Evolutionary conservation across 257 asterid genomes (phyloP).

Genomic region (Prunella vulgaris): DNA sequence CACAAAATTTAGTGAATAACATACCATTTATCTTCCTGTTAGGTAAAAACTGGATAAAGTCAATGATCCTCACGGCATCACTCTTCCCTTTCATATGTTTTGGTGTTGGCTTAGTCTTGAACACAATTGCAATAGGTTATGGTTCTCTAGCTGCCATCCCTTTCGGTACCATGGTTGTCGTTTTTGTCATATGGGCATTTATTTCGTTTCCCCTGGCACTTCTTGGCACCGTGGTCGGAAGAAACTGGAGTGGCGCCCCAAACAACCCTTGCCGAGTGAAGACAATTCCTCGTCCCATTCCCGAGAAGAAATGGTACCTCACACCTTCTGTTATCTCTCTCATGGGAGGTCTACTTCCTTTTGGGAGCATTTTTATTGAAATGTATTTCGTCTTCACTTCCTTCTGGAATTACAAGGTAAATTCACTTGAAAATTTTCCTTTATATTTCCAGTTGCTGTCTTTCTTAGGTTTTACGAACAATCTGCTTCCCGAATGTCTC

Average conservation of each 20-base stretch:
- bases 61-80: slow-evolving; percentile 83
- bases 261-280: slow-evolving; percentile 86
- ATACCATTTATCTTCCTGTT: slow-evolving; percentile 16
- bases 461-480: background rate
- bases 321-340: slow-evolving; percentile 67
- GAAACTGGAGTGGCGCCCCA: slow-evolving; percentile 80
- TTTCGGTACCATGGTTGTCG: slow-evolving; percentile 76
- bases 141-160: slow-evolving; percentile 89
- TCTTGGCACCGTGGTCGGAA: slow-evolving; percentile 81
- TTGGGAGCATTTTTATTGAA: slow-evolving; percentile 83
- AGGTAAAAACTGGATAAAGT: slow-evolving; percentile 85
- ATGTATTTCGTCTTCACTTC: slow-evolving; percentile 91
- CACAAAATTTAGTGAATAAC: background rate
- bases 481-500: background rate
- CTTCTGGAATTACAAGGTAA: slow-evolving; percentile 95
- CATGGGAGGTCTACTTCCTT: slow-evolving; percentile 89
- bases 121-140: slow-evolving; percentile 75
- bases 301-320: slow-evolving; percentile 84
- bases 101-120: slow-evolving; percentile 59
- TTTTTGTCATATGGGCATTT: slow-evolving; percentile 74
- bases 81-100: slow-evolving; percentile 81
- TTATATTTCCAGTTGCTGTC: background rate
- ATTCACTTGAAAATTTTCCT: background rate
- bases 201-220: slow-evolving; percentile 83
- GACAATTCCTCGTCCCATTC: slow-evolving; percentile 86